A percentile compares a stretch with the other conserved stretches of the same genome.
Conservation (phyloP, 169 alveolate genomes). For the Plasmodium reichenowi region DNA sequence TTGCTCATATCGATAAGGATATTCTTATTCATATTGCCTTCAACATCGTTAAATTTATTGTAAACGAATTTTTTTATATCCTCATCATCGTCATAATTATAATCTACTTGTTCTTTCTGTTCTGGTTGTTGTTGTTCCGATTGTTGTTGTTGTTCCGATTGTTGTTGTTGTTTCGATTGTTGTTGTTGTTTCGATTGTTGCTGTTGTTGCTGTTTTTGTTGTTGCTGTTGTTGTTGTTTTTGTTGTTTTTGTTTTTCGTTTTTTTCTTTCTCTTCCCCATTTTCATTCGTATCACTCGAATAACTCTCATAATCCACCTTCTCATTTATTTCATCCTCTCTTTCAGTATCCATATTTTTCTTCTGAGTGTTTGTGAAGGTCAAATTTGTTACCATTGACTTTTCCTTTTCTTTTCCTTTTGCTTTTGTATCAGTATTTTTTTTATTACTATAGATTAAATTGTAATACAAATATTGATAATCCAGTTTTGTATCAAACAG, state of each 20-base stretch:
- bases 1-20: constrained; percentile 66
- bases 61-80: constrained; percentile 41
- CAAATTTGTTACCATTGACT: not conserved
- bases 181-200: not conserved
- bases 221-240: not conserved
- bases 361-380: not conserved
- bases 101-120: not conserved
- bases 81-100: constrained; percentile 5
- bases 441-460: constrained; percentile 40
- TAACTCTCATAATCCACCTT: not conserved
- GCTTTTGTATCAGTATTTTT: not conserved
- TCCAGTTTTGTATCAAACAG: constrained; percentile 21
- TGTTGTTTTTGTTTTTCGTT: no score
- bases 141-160: not conserved
- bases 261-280: not conserved
- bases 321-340: not conserved
- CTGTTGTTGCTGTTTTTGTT: not conserved
- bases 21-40: constrained; percentile 49
- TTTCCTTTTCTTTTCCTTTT: not conserved
- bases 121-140: not conserved
- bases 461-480: constrained; percentile 73
- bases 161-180: not conserved
- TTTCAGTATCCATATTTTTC: not conserved
- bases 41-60: constrained; percentile 35
- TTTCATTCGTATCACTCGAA: not conserved